Evolutionary conservation across 2,329 filamentous ascomycete genomes (phyloP).

Genomic region (Setomelanomma holmii): DNA sequence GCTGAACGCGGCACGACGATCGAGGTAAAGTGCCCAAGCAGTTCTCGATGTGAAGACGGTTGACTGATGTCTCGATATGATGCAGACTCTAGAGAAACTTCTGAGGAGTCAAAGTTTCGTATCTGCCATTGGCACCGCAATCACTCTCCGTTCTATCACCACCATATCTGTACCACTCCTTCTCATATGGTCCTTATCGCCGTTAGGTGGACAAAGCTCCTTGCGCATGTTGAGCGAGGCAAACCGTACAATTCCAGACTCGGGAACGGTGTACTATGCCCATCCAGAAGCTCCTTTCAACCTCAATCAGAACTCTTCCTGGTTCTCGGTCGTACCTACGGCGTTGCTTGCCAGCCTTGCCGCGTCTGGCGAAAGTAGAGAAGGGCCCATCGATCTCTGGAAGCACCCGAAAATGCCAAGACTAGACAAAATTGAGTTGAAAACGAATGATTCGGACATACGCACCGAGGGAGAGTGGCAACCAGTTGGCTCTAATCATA

Average conservation of each 20-base stretch:
- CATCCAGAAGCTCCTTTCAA: not conserved
- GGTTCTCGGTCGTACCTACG: not conserved
- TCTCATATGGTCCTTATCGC: constrained; percentile 5
- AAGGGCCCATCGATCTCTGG: constrained; percentile 6
- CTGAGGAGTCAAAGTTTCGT: constrained; percentile 16
- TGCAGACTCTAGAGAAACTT: constrained; percentile 10
- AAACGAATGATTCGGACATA: not conserved
- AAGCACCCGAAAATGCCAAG: constrained; percentile 13
- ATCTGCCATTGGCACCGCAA: constrained; percentile 5
- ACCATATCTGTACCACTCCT: not conserved
- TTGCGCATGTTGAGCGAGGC: constrained; percentile 5
- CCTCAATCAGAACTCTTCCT: not conserved
- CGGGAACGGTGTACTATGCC: constrained; percentile 1
- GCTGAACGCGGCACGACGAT: constrained; percentile 8
- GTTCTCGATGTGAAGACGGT: not conserved
- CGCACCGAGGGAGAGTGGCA: not conserved
- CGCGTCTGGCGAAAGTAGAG: not conserved
- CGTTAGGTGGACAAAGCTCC: constrained; percentile 10
- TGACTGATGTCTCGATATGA: not conserved
- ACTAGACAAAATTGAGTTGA: constrained; percentile 1
- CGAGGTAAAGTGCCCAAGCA: not conserved
- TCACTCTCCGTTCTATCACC: constrained; percentile 9
- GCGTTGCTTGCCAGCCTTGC: constrained; percentile 8
- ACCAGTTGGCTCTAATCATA: not conserved
- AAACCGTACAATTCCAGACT: not conserved